A percentile compares a stretch with the other conserved stretches of the same genome.
phyloP scores from a whole-genome alignment of 129 eudicot species.

The Artemisia annua region DNA sequence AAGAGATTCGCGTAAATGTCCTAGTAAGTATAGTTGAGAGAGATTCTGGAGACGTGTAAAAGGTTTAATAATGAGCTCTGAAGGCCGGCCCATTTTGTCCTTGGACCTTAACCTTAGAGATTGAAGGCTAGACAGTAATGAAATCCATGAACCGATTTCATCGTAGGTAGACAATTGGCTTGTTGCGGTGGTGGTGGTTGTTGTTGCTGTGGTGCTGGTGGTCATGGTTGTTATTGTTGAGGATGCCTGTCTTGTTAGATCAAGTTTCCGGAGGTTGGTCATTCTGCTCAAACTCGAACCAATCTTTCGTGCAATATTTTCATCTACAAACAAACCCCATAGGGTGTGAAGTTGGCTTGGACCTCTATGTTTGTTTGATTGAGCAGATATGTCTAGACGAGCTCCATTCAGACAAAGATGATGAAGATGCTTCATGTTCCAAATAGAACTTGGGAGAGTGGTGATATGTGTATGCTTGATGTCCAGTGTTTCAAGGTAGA shows the following conservation, averaged over 20 bases:
- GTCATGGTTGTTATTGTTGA: constrained; percentile 13
- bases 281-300: constrained; percentile 23
- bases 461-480: constrained; percentile 39
- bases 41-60: constrained; percentile 29
- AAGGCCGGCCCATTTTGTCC: constrained; percentile 34
- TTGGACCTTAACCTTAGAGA: constrained; percentile 33
- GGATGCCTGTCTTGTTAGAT: constrained; percentile 30
- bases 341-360: constrained; percentile 36
- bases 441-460: constrained; percentile 36
- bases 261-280: constrained; percentile 33
- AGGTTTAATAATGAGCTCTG: constrained; percentile 31
- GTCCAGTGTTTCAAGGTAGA: constrained; percentile 37
- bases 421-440: constrained; percentile 35
- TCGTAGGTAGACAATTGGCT: constrained; percentile 20
- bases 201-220: constrained; percentile 7
- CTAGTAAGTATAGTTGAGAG: constrained; percentile 29
- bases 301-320: constrained; percentile 24
- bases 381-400: constrained; percentile 23
- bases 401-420: constrained; percentile 35
- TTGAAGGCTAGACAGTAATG: constrained; percentile 18
- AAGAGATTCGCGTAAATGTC: constrained; percentile 15
- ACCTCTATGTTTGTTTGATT: constrained; percentile 18
- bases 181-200: constrained; percentile 23
- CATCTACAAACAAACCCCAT: constrained; percentile 36
- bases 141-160: constrained; percentile 29